Conservation (phyloP, 805 yeast genomes). For the Starmerella vaccinii region DNA sequence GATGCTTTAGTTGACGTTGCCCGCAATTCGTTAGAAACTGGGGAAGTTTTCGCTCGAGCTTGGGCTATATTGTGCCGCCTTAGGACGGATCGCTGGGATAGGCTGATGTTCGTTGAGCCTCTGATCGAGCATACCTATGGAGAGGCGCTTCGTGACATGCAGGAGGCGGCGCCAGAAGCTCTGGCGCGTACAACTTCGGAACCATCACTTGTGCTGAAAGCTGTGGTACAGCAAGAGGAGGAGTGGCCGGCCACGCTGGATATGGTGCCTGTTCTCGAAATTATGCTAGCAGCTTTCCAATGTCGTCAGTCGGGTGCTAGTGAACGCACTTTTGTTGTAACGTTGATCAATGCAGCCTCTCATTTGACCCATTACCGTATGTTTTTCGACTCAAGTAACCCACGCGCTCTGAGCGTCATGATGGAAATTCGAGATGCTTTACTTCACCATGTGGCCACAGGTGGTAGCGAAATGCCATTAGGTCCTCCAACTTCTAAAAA, state of each 20-base stretch:
- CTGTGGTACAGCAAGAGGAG: neutral
- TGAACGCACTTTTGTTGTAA: constrained; percentile 51
- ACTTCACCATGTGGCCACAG: constrained; percentile 7
- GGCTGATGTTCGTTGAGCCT: constrained; percentile 20
- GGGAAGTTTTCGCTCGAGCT: constrained; percentile 19
- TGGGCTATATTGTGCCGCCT: constrained; percentile 23
- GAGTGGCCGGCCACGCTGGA: constrained; percentile 30
- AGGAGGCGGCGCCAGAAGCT: constrained; percentile 34
- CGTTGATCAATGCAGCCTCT: constrained; percentile 45
- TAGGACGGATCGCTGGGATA: constrained; percentile 19
- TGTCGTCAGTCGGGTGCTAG: constrained; percentile 40
- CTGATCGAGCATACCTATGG: constrained; percentile 22
- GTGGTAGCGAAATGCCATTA: constrained; percentile 10
- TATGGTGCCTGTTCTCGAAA: constrained; percentile 42
- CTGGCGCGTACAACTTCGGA: constrained; percentile 32
- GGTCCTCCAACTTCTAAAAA: constrained; percentile 1
- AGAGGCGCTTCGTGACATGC: constrained; percentile 22
- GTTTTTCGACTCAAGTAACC: constrained; percentile 36
- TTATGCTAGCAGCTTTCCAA: constrained; percentile 38
- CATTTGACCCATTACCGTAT: constrained; percentile 44
- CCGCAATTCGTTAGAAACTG: constrained; percentile 7
- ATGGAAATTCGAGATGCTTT: constrained; percentile 11
- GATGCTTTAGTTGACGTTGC: constrained; percentile 16
- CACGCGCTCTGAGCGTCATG: constrained; percentile 12
- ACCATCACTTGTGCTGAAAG: constrained; percentile 28